Conservation (phyloP, 2,329 filamentous ascomycete genomes). For the Xylariales sp. region DNA sequence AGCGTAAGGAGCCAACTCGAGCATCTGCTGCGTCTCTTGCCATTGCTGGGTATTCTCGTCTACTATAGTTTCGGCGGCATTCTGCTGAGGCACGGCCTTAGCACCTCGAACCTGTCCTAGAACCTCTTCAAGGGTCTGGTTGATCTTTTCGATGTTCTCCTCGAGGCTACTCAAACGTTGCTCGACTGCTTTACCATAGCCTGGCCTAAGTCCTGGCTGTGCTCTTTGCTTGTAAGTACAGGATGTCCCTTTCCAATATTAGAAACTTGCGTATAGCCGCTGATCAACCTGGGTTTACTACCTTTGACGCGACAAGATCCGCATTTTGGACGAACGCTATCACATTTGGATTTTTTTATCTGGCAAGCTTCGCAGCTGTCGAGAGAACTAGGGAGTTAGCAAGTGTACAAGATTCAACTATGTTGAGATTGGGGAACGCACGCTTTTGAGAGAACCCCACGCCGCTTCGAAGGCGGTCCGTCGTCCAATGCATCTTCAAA, state of each 20-base stretch:
- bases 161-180: slow-evolving; percentile 13
- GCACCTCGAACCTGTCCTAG: slow-evolving; percentile 1
- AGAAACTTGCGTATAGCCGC: not conserved
- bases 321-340: slow-evolving; percentile 14
- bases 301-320: slow-evolving; percentile 11
- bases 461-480: slow-evolving; percentile 4
- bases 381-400: not conserved
- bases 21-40: not conserved
- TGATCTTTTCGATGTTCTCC: slow-evolving; percentile 17
- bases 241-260: not conserved
- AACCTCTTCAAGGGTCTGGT: slow-evolving; percentile 11
- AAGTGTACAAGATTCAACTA: not conserved
- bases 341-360: slow-evolving; percentile 19
- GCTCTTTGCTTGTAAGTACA: slow-evolving; percentile 19
- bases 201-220: slow-evolving; percentile 13
- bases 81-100: slow-evolving; percentile 3
- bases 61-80: not conserved
- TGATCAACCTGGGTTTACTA: not conserved
- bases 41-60: not conserved
- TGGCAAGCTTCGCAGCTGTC: slow-evolving; percentile 14
- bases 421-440: not conserved
- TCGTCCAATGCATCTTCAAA: slow-evolving; percentile 16
- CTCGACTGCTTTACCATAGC: slow-evolving; percentile 18
- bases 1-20: not conserved
- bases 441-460: slow-evolving; percentile 14